A percentile compares a stretch with the other conserved stretches of the same genome.
Evolutionary conservation across 1,284 basidiomycete genomes (phyloP).

Genomic region (Trichosporon sp.): DNA sequence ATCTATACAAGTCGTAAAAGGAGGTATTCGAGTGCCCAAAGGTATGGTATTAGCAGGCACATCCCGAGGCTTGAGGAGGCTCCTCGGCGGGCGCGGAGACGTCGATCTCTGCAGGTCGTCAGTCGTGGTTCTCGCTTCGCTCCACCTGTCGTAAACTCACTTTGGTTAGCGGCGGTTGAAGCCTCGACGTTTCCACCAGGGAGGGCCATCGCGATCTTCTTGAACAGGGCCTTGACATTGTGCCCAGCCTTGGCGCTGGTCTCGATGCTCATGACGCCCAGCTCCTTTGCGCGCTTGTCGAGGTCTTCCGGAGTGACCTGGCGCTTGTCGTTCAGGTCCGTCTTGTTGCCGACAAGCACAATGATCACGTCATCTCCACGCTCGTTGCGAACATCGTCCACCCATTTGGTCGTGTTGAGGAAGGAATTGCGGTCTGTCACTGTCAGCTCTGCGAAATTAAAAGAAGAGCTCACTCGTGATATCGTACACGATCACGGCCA

Average conservation of each 20-base stretch:
- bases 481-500: constrained; percentile 97
- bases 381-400: constrained; percentile 97
- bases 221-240: constrained; percentile 96
- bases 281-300: constrained; percentile 83
- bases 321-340: constrained; percentile 61
- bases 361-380: constrained; percentile 98
- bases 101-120: constrained; percentile 44
- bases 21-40: background rate
- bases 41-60: constrained; percentile 35
- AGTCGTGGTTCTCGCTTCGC: background rate
- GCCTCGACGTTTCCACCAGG: constrained; percentile 83
- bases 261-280: constrained; percentile 98
- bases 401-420: constrained; percentile 97
- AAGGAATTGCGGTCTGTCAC: constrained; percentile 84
- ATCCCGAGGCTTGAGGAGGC: constrained; percentile 42
- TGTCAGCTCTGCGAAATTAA: background rate
- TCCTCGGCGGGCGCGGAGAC: constrained; percentile 41
- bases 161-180: constrained; percentile 57
- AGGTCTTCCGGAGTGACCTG: constrained; percentile 99
- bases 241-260: constrained; percentile 99
- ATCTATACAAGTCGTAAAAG: constrained; percentile 2
- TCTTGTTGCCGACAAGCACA: constrained; percentile 98
- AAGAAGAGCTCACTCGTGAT: constrained; percentile 74
- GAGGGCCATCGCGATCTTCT: constrained; percentile 97
- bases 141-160: constrained; percentile 26